These are phyloP conservation scores for Scalesia atractyloides DNA, from an alignment of 129 eudicot species.

Conservation along the genomic window DNA sequence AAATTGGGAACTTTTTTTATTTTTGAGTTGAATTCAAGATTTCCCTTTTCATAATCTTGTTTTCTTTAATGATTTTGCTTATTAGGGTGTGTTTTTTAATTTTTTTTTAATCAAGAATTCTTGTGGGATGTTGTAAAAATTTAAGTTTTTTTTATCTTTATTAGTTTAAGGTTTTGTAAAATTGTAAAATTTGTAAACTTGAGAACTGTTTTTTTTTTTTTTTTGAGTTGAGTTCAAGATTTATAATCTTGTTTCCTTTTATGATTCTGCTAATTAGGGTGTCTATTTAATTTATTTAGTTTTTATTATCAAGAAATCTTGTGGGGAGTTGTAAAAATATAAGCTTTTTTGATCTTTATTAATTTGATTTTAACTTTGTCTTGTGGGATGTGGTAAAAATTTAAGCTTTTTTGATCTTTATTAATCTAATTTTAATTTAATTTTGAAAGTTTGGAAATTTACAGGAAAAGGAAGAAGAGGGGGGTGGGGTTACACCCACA, in stretches of 20 bases:
- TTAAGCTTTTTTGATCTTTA: neutral
- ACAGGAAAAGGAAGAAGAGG: constrained; percentile 62
- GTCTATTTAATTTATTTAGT: neutral
- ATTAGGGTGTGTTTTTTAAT: constrained; percentile 7
- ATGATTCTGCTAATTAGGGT: constrained; percentile 21
- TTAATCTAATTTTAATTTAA: neutral
- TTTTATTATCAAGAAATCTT: constrained; percentile 12
- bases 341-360: neutral
- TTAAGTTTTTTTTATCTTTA: neutral
- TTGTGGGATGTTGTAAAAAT: constrained; percentile 11
- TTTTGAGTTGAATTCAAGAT: constrained; percentile 10
- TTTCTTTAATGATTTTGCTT: constrained; percentile 20
- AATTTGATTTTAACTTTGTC: neutral
- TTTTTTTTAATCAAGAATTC: constrained; percentile 5
- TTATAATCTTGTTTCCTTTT: neutral
- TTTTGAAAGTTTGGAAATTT: constrained; percentile 35
- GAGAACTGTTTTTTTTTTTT: neutral
- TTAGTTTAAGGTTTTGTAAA: too few species aligned
- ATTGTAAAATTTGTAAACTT: constrained; percentile 28
- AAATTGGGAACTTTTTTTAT: neutral
- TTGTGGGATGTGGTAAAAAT: constrained; percentile 14
- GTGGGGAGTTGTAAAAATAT: constrained; percentile 5
- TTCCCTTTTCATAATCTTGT: neutral
- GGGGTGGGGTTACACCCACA: constrained; percentile 40
- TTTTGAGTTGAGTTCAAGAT: too few species aligned